Conservation (phyloP, 2,329 filamentous ascomycete genomes). For the Ophiostoma himal-ulmi region DNA sequence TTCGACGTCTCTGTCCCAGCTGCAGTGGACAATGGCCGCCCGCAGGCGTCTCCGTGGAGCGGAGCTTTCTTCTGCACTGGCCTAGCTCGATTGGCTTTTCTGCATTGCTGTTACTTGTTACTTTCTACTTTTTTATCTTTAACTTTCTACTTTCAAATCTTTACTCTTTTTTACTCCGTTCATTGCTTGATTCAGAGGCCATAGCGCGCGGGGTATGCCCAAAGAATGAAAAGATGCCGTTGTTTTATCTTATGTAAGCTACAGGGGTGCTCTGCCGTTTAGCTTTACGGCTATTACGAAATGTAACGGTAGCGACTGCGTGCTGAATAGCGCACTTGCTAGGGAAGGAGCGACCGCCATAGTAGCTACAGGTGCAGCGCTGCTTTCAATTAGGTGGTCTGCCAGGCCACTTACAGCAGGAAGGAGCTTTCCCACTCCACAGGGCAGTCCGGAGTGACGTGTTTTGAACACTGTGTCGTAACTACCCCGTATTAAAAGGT, state of each 20-base stretch:
- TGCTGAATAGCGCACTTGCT: background rate
- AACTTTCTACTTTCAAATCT: too few relatives aligned
- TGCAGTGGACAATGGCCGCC: constrained; percentile 6
- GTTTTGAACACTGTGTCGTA: constrained; percentile 7
- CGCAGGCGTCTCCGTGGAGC: background rate
- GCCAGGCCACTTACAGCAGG: background rate
- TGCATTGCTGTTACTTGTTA: background rate
- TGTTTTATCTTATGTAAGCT: background rate
- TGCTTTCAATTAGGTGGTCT: background rate
- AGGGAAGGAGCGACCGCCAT: background rate
- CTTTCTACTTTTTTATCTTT: too few relatives aligned
- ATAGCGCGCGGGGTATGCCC: background rate
- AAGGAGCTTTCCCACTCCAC: background rate
- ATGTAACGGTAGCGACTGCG: background rate
- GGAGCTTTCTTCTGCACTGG: background rate
- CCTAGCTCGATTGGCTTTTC: constrained; percentile 18
- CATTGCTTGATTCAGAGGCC: background rate
- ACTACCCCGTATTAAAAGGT: background rate
- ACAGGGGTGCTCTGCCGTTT: background rate
- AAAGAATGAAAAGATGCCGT: background rate
- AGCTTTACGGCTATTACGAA: background rate
- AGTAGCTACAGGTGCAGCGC: background rate
- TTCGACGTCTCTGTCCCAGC: background rate
- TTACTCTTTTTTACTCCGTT: background rate
- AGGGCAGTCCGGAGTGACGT: background rate